phyloP scores from a whole-genome alignment of 306 rosid species.

The Rubus parviflorus region DNA sequence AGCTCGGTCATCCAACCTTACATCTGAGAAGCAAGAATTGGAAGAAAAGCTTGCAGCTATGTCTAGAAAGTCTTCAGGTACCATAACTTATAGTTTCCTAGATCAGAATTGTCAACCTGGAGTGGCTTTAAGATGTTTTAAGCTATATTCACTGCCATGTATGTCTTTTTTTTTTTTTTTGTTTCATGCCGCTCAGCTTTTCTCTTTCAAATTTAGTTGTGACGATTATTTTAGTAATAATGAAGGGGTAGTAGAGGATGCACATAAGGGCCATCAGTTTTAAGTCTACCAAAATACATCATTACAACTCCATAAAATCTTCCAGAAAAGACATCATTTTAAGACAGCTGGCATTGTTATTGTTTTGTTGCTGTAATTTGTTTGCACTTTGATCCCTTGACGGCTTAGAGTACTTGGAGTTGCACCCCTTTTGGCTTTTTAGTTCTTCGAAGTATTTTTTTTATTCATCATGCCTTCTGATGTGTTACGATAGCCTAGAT shows the following conservation, averaged over 20 bases:
- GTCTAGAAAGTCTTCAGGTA: constrained; percentile 60
- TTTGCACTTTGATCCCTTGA: neutral
- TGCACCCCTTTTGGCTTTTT: neutral
- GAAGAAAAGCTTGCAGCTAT: constrained; percentile 66
- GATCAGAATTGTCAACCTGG: neutral
- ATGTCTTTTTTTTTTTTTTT: neutral
- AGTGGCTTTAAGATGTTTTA: neutral
- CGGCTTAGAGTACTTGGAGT: neutral
- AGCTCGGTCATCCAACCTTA: constrained; percentile 45
- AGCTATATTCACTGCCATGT: neutral
- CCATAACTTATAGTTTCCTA: neutral
- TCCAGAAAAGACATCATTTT: neutral
- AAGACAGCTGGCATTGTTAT: neutral
- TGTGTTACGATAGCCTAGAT: constrained; percentile 5
- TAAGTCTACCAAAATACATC: neutral
- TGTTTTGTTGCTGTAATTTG: neutral
- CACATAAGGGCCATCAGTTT: neutral
- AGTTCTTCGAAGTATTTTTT: neutral
- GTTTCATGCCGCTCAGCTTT: neutral
- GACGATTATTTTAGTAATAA: neutral
- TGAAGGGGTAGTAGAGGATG: neutral
- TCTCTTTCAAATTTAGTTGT: neutral
- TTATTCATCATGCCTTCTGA: neutral
- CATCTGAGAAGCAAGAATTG: constrained; percentile 76
- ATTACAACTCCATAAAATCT: neutral